Percentiles rank a stretch among this genome's conserved stretches.
Evolutionary conservation across 441 rosid genomes (phyloP).

Genomic region (Rhodomyrtus psidioides): DNA sequence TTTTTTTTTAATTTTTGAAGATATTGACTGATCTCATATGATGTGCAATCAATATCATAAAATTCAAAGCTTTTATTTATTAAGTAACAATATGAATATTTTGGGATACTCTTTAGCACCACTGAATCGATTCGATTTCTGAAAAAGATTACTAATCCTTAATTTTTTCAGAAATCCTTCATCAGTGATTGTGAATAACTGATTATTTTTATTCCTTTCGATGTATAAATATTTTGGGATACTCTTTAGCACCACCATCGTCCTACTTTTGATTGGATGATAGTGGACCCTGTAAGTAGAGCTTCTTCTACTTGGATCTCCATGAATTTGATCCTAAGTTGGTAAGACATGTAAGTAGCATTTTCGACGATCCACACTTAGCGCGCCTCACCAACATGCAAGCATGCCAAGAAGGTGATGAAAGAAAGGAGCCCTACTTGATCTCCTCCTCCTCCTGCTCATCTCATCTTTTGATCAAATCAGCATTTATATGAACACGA

Average conservation of each 20-base stretch:
- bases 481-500: not conserved
- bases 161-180: no score
- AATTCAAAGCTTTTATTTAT: not conserved
- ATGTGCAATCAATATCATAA: not conserved
- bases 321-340: not conserved
- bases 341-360: not conserved
- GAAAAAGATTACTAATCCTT: no score
- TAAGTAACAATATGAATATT: not conserved
- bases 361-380: not conserved
- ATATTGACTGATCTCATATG: not conserved
- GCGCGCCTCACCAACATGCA: not conserved
- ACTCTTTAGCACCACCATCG: not conserved
- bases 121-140: no score
- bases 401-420: not conserved
- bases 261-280: not conserved
- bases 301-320: not conserved
- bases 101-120: not conserved
- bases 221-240: not conserved
- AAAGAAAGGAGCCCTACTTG: not conserved
- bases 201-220: no score
- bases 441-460: not conserved
- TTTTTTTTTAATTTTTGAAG: not conserved
- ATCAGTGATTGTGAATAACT: no score
- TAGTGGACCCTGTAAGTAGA: not conserved
- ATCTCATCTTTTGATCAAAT: not conserved